Evolutionary conservation across 2,329 filamentous ascomycete genomes (phyloP), one percentile per base, ranked within the genome.

Genomic region (Aspergillus fijiensis): DNA sequence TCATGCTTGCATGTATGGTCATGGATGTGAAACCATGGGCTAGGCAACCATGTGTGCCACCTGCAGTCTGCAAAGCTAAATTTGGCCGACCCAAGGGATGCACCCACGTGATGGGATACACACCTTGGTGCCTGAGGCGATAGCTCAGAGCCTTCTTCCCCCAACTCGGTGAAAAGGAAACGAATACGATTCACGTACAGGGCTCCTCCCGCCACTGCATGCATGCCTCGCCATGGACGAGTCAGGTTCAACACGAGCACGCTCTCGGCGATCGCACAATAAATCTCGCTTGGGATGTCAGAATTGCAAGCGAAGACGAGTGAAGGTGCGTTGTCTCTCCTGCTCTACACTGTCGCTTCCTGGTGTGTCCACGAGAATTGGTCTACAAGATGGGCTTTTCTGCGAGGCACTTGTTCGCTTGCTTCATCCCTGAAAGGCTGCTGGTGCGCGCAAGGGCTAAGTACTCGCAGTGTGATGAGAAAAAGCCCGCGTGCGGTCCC

Each of bases 391-490:
- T 45, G 39, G 14, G 47, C 50, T 4, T 57, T 49, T n/a, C 9
- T 63, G 23, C 33, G 57, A 3, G 63, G 51, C 33, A 51, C 60
- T 12, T 33, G 11, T 10, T 53, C 29, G 45, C 3, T 14, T 25
- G 16, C 19, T 60, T 53, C 21, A 39, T 19, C 19, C 42, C 19
- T 57, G 19, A 16, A 49, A 53, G 16, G 16, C 39, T 45, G 42
- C 35, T 39, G 35, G 59, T 14, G n/a, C 12, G 33, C 12, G 6
- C 11, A 27, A 27, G 9, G 14, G 21, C 16, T 54, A 25, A 33
- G 42, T n/a, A 4, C 11, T 11, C 48, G 16, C 66, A 75, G 73
- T 76, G 73, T 54, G 73, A 75, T 47, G 73, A 76, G 59, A 70
- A 67, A 49, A 69, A 65, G n/a, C 72, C 72, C 7, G 52, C 55